Base-by-base conservation (phyloP, 495 filamentous ascomycete species). In the Neurospora sp. region DNA sequence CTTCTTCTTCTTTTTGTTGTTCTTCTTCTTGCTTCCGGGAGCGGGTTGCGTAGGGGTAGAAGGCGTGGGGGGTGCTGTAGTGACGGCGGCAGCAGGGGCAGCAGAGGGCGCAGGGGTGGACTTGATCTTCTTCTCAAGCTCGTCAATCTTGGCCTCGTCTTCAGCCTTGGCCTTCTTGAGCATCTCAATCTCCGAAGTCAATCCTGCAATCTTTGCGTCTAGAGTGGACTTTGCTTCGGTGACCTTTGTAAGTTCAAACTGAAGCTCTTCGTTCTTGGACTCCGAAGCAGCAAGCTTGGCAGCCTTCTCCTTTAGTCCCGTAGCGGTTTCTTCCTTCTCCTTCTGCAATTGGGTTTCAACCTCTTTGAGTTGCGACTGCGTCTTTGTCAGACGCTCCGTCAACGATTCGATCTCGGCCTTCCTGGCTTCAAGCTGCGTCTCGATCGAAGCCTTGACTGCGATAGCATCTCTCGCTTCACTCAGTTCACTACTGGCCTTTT, bases 1-100 rank as follows among this genome's bases (percentile, higher is more conserved):
- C 46, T 88, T 90, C 85, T 93, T 97, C 86, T 96, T 97, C 85
- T 95, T 97, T 80, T 95, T 96, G 70, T 90, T 92, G 68, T 92
- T 96, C 78, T 93, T 97, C 84, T 94, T 96, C 80, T 91, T 93
- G 22, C 81, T 80, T 6, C 78, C 81, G n/a, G 76, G 74, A 0
- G 78, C 31, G 12, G 77, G 61, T 35, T 72, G 70, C 20, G 78
- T 65, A 31, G 76, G 22, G 61, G 12, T 77, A 72, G 38, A 75
- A 35, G 35, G 70, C 53, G 1, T 37, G 75, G 73, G 37, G 71
- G 71, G 44, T 37, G 72, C 22, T 71, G 44, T 12, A 73, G 65
- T 14, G 48, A 39, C 53, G 5, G 72, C 20, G 39, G 77, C 53
- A 35, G 73, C 41, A 11, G 79, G 71, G 37, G 74, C 71, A 16